Evolutionary conservation across 2,329 filamentous ascomycete genomes (phyloP), one percentile per base, ranked within the genome.

Genomic region (Aspergillus tubingensis): DNA sequence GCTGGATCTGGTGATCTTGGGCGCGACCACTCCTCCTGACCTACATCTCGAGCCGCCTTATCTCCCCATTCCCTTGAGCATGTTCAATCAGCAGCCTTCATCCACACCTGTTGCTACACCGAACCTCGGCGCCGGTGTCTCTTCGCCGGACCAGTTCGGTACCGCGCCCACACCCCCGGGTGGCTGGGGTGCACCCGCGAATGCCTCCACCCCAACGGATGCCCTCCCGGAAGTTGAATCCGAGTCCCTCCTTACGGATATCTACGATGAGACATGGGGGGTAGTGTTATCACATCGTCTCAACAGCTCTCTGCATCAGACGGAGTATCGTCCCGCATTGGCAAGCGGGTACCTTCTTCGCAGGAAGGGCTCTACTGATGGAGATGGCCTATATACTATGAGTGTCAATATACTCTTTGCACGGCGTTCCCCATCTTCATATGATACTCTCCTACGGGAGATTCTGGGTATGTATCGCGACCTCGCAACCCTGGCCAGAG

Each of bases 251-350:
- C 80, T 88, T 10, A 73, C 85, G 41, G 85, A 88, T 66, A 72
- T 82, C 17, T 80, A 80, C 21, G 86, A 88, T 67, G 85, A 88
- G 63, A 83, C 83, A 0, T 88, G 85, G 84, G 80, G 79, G 32
- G 73, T 87, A 7, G 77, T 86, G 19, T 76, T 88, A 59, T 81
- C 81, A 0, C 82, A 83, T 66, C 79, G 76, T 27, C 66, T 79
- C 36, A 78, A 78, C 59, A 76, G 72, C 59, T 77, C 77, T 3
- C 70, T 72, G 0, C 76, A 76, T 50, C 65, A 80, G 38, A 75
- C 76, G 7, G 76, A 79, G 54, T 76, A 76, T 65, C 74, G 75
- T 21, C 78, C 79, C 21, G 74, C 78, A 7, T 65, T 80, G 43
- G 73, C 74, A n/a, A 82, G 78, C 60, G 80, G 77, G 21, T 80